Evolutionary conservation across 352 stramenopile genomes (phyloP).

Genomic region (Globisporangium perplexum): DNA sequence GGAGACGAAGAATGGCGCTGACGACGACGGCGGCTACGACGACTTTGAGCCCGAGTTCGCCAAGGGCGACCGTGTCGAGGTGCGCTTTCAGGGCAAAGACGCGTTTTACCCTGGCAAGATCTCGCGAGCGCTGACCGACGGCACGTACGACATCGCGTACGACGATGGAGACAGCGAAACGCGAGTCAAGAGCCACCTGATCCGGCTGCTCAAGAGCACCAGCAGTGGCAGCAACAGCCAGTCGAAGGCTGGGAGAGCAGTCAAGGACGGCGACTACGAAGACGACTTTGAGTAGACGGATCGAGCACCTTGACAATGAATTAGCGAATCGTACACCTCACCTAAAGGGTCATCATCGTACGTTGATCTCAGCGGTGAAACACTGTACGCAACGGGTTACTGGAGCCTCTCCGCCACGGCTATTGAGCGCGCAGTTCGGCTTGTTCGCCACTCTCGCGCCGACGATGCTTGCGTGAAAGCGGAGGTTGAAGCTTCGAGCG

Average conservation of each 20-base stretch:
- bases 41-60: conserved; percentile 46
- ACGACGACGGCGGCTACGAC: conserved; percentile 19
- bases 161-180: conserved; percentile 69
- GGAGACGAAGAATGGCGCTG: conserved; percentile 11
- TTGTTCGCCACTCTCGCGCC: too few species aligned
- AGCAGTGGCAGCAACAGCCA: conserved; percentile 5
- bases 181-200: conserved; percentile 36
- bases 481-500: too few species aligned
- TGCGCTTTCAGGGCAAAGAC: conserved; percentile 47
- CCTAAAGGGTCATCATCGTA: too few species aligned
- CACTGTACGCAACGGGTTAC: too few species aligned
- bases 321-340: too few species aligned
- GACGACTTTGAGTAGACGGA: conserved; percentile 47
- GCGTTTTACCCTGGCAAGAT: conserved; percentile 49
- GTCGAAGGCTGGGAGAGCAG: conserved; percentile 3
- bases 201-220: conserved; percentile 17
- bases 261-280: conserved; percentile 32
- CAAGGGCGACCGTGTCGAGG: conserved; percentile 53
- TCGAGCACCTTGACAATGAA: too few species aligned
- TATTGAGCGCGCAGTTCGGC: too few species aligned
- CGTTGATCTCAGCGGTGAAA: too few species aligned
- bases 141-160: conserved; percentile 57
- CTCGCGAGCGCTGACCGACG: conserved; percentile 40
- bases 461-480: too few species aligned
- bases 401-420: too few species aligned